Conservation (phyloP, 164 flowering plant species). For the Annona cherimola region DNA sequence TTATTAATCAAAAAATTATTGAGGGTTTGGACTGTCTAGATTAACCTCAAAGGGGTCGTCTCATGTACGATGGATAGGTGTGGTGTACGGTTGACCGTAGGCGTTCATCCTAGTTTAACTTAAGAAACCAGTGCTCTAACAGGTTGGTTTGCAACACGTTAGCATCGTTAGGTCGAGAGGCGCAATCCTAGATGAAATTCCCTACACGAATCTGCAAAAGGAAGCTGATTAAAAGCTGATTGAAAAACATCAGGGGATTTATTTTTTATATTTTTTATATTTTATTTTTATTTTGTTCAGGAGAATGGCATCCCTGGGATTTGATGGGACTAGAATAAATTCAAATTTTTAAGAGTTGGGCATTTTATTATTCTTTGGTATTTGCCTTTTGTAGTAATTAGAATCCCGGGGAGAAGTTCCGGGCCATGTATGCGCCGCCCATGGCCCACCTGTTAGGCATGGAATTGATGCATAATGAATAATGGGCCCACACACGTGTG, state of each 20-base stretch:
- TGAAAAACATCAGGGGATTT: background rate
- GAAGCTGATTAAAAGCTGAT: background rate
- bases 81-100: too few species aligned
- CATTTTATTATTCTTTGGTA: background rate
- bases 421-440: background rate
- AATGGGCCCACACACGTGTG: background rate
- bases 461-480: background rate
- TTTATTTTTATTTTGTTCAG: background rate
- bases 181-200: background rate
- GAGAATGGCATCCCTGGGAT: background rate
- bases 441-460: background rate
- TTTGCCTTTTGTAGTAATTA: background rate
- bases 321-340: background rate
- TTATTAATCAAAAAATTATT: too few species aligned
- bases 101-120: too few species aligned
- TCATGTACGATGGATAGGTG: too few species aligned
- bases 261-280: too few species aligned
- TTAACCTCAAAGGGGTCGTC: too few species aligned
- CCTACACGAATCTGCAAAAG: constrained; percentile 3
- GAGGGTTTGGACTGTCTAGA: too few species aligned
- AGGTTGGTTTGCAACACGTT: too few species aligned
- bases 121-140: too few species aligned
- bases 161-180: background rate
- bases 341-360: background rate
- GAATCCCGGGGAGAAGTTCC: background rate